Evolutionary conservation across 345 rosid species (phyloP), one percentile per base, ranked within the genome.

Genomic region (Angophora floribunda): DNA sequence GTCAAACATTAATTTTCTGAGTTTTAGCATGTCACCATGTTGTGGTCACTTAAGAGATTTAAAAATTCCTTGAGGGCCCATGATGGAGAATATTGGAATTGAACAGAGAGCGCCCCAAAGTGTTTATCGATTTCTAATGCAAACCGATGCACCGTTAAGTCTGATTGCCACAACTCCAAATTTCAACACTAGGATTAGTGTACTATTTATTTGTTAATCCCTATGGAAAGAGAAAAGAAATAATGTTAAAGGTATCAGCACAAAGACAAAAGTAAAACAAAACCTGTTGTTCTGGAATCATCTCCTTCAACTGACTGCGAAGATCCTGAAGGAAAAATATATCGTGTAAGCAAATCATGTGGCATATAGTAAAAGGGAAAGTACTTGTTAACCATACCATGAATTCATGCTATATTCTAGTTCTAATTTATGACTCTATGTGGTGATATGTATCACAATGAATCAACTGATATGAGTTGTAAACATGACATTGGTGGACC

Each of bases 241-340:
- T 44, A 28, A 16, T 26, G 78, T 53, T 26, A 0, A 4, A 53
- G 50, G 70, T 44, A 85, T n/a, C 2, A 0, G 45, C 13, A 41
- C n/a, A 32, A 67, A 57, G 61, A 67, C 63, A 47, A 26, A 84
- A 49, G 47, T 17, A 49, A 86, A 85, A 78, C 82, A 86, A 75
- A 85, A 95, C 99, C 98, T 97, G 99, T 91, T 98, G 97, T 89
- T 96, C 98, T 4, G 99, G 99, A 91, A 98, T 98, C 92, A 97
- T 88, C 91, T 96, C 99, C 91, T 92, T 95, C 90, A 98, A 92
- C 95, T 96, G 98, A 86, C 99, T 95, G 89, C 93, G 95, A 86
- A 98, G 97, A 90, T 96, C 98, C 99, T 98, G 57, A 86, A 88
- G 44, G 59, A n/a, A 70, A 51, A 26, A 30, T n/a, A 12, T 49